A percentile compares a stretch with the other conserved stretches of the same genome.
Conservation (phyloP, 192 early-diverging fungal genomes). For the Coemansia sp. region DNA sequence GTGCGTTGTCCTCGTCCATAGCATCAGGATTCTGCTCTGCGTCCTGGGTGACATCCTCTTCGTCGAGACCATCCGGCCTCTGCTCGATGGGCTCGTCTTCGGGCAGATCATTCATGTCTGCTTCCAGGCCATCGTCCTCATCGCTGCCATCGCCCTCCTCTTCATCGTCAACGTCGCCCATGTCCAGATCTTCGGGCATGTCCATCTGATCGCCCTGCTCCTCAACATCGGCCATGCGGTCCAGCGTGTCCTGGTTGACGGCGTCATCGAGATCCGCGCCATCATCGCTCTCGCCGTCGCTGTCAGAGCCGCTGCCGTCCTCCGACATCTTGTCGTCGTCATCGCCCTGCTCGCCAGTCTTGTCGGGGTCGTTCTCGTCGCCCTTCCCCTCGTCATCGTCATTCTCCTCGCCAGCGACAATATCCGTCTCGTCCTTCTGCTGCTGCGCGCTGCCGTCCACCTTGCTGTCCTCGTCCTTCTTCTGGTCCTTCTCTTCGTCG, state of each 20-base stretch:
- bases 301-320: conserved; percentile 44
- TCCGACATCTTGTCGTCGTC: conserved; percentile 33
- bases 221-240: conserved; percentile 49
- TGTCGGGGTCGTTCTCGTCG: conserved; percentile 35
- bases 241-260: conserved; percentile 44
- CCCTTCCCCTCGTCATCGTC: conserved; percentile 13
- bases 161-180: conserved; percentile 51
- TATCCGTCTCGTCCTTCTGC: conserved; percentile 35
- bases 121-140: conserved; percentile 43
- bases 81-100: conserved; percentile 52
- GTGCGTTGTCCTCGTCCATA: conserved; percentile 8
- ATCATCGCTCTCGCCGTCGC: conserved; percentile 49
- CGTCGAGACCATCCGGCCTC: conserved; percentile 35
- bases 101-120: conserved; percentile 44
- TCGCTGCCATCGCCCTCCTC: conserved; percentile 10
- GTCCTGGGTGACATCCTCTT: conserved; percentile 30
- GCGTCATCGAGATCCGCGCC: conserved; percentile 51
- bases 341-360: conserved; percentile 22
- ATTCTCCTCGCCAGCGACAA: conserved; percentile 49
- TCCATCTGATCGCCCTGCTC: conserved; percentile 53
- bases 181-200: conserved; percentile 54
- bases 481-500: conserved; percentile 56
- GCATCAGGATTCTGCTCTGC: conserved; percentile 26
- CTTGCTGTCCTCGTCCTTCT: conserved; percentile 47
- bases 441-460: conserved; percentile 46